Conservation (phyloP, 2,329 filamentous ascomycete genomes). For the Aspergillus tubingensis region DNA sequence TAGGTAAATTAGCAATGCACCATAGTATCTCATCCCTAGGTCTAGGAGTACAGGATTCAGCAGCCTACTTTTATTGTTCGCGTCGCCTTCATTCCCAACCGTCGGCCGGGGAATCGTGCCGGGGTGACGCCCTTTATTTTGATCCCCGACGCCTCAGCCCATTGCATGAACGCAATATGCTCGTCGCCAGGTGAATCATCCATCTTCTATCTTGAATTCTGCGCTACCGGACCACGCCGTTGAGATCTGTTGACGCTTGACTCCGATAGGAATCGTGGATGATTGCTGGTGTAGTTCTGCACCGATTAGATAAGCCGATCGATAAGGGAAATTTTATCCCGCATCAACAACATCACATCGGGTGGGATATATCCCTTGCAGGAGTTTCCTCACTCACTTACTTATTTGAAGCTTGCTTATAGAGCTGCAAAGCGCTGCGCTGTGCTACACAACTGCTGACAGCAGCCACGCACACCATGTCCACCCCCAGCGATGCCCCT, state of each 20-base stretch:
- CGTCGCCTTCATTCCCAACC: constrained; percentile 74
- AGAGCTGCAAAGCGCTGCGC: neutral
- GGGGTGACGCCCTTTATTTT: constrained; percentile 67
- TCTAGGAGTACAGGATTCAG: no score
- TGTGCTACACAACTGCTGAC: no score
- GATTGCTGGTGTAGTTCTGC: neutral
- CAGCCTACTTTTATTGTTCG: constrained; percentile 60
- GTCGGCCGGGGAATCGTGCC: constrained; percentile 67
- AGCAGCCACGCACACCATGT: neutral
- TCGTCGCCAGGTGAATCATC: constrained; percentile 19
- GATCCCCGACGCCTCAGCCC: constrained; percentile 67
- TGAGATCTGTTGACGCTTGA: neutral
- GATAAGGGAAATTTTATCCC: neutral
- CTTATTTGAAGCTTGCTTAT: neutral
- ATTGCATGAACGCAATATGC: constrained; percentile 60
- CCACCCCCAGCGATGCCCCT: constrained; percentile 1
- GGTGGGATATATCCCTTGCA: neutral
- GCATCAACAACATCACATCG: neutral
- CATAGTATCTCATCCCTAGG: no score
- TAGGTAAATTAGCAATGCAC: constrained; percentile 25
- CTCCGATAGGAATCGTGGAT: neutral
- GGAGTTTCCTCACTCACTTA: neutral
- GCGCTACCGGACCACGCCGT: neutral
- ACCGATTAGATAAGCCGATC: constrained; percentile 6
- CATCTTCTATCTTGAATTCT: constrained; percentile 5